Evolutionary conservation across 2,329 filamentous ascomycete species (phyloP).

Genomic region (Pseudocercospora eumusae): DNA sequence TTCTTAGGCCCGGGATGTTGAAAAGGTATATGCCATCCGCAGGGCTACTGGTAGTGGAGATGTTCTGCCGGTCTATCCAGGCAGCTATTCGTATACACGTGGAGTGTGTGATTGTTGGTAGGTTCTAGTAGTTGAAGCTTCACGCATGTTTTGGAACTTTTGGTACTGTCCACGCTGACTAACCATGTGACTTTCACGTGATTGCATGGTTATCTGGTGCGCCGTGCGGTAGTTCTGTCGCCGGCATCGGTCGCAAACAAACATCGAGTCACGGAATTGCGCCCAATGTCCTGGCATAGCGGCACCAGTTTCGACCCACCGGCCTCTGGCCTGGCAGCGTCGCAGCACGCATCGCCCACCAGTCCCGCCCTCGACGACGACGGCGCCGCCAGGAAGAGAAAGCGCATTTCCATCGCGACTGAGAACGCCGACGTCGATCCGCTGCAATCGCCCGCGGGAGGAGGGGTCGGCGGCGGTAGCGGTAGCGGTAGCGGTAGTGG

Average conservation of each 20-base stretch:
- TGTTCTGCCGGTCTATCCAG: no score
- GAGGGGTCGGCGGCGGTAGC: conserved; percentile 20
- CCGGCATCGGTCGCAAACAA: conserved; percentile 9
- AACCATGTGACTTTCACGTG: no score
- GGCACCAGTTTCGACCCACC: conserved; percentile 31
- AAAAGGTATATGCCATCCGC: no score
- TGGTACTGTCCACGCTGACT: no score
- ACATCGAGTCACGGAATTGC: conserved; percentile 5
- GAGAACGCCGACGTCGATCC: conserved; percentile 19
- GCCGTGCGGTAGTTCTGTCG: background rate
- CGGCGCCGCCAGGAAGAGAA: conserved; percentile 26
- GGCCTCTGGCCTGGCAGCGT: conserved; percentile 21
- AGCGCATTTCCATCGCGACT: conserved; percentile 23
- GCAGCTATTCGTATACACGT: no score
- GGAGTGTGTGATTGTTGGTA: no score
- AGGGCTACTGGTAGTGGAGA: no score
- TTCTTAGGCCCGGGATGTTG: no score
- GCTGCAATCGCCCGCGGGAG: background rate
- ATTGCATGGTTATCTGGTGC: no score
- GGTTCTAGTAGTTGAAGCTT: no score
- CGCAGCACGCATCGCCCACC: conserved; percentile 24
- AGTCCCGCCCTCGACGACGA: conserved; percentile 19
- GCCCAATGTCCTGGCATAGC: conserved; percentile 33
- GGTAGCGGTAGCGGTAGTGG: conserved; percentile 24
- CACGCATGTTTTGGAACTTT: no score